phyloP scores from a whole-genome alignment of 148 eudicot genomes.

The Rhododendron ferrugineum region DNA sequence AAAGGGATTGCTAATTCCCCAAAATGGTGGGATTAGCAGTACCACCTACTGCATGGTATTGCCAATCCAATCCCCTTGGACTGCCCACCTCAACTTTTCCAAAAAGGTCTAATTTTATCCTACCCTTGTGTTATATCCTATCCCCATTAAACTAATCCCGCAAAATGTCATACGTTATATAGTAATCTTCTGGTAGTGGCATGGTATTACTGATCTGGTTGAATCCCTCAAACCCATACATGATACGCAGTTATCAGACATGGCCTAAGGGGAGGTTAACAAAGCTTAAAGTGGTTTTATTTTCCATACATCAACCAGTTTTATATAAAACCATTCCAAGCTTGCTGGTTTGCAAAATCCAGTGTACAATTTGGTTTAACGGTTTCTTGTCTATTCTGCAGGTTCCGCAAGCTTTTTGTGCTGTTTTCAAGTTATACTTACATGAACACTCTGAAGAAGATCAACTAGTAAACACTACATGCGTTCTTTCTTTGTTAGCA shows the following conservation, averaged over 20 bases:
- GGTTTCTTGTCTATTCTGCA: conserved; percentile 24
- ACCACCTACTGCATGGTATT: background rate
- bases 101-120: background rate
- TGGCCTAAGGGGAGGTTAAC: background rate
- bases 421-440: conserved; percentile 74
- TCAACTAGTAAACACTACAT: conserved; percentile 16
- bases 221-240: background rate
- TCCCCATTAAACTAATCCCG: background rate
- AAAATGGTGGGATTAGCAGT: background rate
- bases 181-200: background rate
- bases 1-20: background rate
- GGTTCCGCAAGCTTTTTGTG: conserved; percentile 82
- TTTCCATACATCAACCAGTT: background rate
- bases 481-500: background rate
- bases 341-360: background rate
- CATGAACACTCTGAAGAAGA: conserved; percentile 63
- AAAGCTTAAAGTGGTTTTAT: background rate
- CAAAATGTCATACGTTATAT: background rate
- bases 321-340: background rate
- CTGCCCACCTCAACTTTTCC: background rate
- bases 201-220: background rate
- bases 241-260: background rate
- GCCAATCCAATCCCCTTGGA: background rate
- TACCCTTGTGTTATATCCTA: background rate
- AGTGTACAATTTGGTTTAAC: background rate